phyloP scores from a whole-genome alignment of 2,329 filamentous ascomycete genomes.

The Colletotrichum eleusines region DNA sequence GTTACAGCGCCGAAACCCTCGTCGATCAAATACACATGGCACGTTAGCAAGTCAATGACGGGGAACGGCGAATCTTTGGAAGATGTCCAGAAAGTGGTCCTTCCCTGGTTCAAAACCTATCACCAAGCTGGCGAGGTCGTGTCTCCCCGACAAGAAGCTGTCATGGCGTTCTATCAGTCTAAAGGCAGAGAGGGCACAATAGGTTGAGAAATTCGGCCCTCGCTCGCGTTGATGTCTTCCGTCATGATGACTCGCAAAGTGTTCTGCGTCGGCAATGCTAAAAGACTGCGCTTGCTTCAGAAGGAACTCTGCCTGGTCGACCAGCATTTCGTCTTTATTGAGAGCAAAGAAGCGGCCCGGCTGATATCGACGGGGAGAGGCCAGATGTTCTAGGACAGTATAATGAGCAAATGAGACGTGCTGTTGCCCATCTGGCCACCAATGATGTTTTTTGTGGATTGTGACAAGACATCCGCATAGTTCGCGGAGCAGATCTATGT shows the following conservation, averaged over 20 bases:
- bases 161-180: fast-evolving
- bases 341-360: background rate
- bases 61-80: background rate
- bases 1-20: background rate
- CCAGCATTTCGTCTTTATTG: background rate
- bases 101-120: background rate
- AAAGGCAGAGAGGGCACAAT: background rate
- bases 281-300: background rate
- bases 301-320: background rate
- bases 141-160: background rate
- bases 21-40: no score
- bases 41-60: no score
- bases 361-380: background rate
- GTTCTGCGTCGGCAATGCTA: background rate
- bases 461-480: background rate
- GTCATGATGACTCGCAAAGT: background rate
- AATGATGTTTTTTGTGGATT: background rate
- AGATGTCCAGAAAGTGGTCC: background rate
- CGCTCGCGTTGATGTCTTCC: background rate
- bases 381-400: background rate
- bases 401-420: background rate
- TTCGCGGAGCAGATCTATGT: background rate
- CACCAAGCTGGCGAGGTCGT: background rate
- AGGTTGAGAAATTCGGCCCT: background rate
- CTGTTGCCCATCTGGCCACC: no score